Evolutionary conservation across 768 basidiomycete genomes (phyloP), one percentile per base, ranked within the genome.

Genomic region (Mycena pura): DNA sequence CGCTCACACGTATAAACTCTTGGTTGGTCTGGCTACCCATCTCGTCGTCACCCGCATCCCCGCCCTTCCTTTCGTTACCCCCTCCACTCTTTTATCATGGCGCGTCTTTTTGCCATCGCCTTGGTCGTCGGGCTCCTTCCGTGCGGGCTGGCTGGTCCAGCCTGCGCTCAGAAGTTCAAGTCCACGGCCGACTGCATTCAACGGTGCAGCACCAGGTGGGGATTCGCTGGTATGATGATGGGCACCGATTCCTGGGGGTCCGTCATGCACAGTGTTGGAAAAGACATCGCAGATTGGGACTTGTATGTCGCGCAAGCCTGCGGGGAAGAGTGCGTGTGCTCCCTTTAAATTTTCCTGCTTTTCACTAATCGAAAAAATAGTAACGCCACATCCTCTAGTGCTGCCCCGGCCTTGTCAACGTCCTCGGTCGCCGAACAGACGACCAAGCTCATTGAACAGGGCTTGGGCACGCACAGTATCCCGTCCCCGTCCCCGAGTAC

Each of bases 191-290:
- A 77, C 39, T 83, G 82, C 60, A 62, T 82, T 38, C 58, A 70
- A 38, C 64, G 60, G 58, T 84, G 82, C 69, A 76, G 73, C 64
- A 62, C 71, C 17, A 75, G 70, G 62, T 83, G 81, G 81, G 82
- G 83, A 0, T 82, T 80, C 77, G 72, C 80, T 14, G 82, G 82
- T 19, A 67, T 68, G 14, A 72, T 77, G 53, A 84, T 86, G 81
- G 82, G 82, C 57, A 76, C 73, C n/a, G 80, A 86, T 69, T 79
- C 76, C 27, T 88, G 86, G 86, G 86, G 86, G 46, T 65, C 75
- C 28, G 84, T 84, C 39, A 78, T 85, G 65, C 68, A 76, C 49
- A 75, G 79, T 29, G 57, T 69, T 13, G 70, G 55, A 0, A 40
- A 68, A 24, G 63, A 73, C 7, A 60, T 66, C 8, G 71, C 74